Base-by-base conservation (phyloP, 78 protist genomes). In the Anaeramoeba flamelloides region DNA sequence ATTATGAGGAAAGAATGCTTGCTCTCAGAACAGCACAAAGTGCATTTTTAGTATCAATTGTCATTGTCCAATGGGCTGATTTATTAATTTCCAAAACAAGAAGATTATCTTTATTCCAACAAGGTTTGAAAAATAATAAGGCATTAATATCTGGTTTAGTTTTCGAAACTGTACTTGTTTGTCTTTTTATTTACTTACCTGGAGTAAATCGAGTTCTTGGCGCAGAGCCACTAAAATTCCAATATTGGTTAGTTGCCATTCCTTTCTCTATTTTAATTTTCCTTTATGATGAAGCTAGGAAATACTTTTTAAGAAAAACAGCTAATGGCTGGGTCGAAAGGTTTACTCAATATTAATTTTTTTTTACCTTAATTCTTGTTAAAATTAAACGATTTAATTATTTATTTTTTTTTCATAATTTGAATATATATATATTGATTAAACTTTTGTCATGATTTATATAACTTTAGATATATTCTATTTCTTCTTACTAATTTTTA, bases 181-280 rank as follows among this genome's bases (percentile, higher is more conserved):
- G 38, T 8, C 38, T 22, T 8, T 32, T 78, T 30, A 8, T 3
- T 32, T 78, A 78, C 36, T 36, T 22, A 36, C 81, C 81, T 32
- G 3, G 53, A 33, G 33, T 78, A 36, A 78, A 78, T 78, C 53
- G 64, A 31, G 87, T 86, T 81, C 77, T 93, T 83, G 84, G 83
- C 40, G 75, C 90, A 36, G 79, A 85, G 2, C 85, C 82, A 22
- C 76, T 92, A 36, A 22, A 26, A 31, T 87, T 86, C 74, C 79
- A 86, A 75, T 82, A 79, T 77, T 90, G 93, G 94, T 65, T 90
- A 31, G 79, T 88, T 0, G 93, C 93, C 69, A n/a, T 90, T 30
- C 96, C 96, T 64, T 92, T 89, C 78, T 76, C 91, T 33, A n/a
- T 89, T 40, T 39, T 87, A 40, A 88, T 92, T 81, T 76, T 92